Evolutionary conservation across 1,284 basidiomycete genomes (phyloP).

Genomic region (Rhodofomes roseus): DNA sequence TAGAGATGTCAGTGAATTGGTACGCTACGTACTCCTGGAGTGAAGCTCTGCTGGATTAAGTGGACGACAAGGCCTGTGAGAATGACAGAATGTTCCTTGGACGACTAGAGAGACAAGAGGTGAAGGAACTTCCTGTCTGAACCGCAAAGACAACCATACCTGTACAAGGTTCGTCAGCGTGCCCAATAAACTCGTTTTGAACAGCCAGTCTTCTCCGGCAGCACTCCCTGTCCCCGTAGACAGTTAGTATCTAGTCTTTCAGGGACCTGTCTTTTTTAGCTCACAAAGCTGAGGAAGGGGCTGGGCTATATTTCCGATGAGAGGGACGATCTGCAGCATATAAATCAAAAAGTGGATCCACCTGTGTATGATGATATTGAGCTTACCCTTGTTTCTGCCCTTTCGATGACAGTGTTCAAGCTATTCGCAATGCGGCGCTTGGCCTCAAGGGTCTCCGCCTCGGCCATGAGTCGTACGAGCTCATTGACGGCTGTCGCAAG

Average conservation of each 20-base stretch:
- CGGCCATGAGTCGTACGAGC: constrained; percentile 65
- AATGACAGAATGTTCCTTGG: constrained; percentile 55
- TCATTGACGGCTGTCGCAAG: constrained; percentile 56
- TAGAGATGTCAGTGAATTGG: background rate
- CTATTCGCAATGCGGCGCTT: constrained; percentile 72
- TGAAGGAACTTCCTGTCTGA: background rate
- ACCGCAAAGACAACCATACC: constrained; percentile 35
- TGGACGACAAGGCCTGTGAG: constrained; percentile 64
- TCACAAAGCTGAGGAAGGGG: constrained; percentile 77
- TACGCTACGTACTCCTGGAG: constrained; percentile 49
- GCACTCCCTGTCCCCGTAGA: constrained; percentile 47
- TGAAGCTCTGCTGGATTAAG: constrained; percentile 73
- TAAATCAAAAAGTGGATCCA: no score
- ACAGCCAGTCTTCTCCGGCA: constrained; percentile 72
- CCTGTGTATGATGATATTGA: no score
- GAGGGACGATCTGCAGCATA: constrained; percentile 60
- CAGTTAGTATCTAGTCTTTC: constrained; percentile 10
- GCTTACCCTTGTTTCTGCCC: constrained; percentile 56
- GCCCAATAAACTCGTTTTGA: constrained; percentile 72
- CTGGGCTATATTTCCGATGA: constrained; percentile 59
- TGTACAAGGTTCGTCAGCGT: constrained; percentile 72
- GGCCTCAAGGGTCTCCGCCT: constrained; percentile 75
- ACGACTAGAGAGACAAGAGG: constrained; percentile 40
- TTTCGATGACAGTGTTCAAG: constrained; percentile 73
- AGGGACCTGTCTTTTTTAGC: constrained; percentile 23